Percentiles rank a stretch among this genome's conserved stretches.
These are phyloP conservation scores for Globisporangium megalacanthum DNA, from an alignment of 352 stramenopile species.

Conservation along the genomic window DNA sequence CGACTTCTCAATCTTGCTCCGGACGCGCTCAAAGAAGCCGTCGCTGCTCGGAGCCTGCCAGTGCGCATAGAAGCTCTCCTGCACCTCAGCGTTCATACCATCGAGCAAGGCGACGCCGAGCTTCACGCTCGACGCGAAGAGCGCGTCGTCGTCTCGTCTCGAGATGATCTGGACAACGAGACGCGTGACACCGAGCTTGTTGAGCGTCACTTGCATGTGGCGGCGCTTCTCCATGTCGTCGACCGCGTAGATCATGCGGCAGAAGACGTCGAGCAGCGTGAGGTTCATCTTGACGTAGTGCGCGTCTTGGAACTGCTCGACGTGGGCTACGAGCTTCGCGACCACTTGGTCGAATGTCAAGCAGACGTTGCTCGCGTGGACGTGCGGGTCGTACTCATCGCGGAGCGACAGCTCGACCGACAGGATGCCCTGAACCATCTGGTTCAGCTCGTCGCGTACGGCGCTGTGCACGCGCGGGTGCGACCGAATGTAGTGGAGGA, in stretches of 20 bases:
- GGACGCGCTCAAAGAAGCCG: slow-evolving; percentile 49
- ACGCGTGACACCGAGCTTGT: slow-evolving; percentile 50
- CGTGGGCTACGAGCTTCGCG: slow-evolving; percentile 50
- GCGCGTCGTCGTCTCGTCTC: slow-evolving; percentile 38
- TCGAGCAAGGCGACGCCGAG: slow-evolving; percentile 63
- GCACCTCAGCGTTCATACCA: slow-evolving; percentile 73
- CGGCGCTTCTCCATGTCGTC: slow-evolving; percentile 43
- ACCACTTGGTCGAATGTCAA: slow-evolving; percentile 69
- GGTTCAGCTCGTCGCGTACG: slow-evolving; percentile 65
- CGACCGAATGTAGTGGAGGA: slow-evolving; percentile 32
- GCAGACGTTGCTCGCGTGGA: slow-evolving; percentile 32
- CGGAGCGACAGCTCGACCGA: slow-evolving; percentile 37
- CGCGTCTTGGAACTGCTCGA: slow-evolving; percentile 44
- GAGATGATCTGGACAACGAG: slow-evolving; percentile 64
- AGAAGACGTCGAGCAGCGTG: slow-evolving; percentile 67
- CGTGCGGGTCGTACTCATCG: slow-evolving; percentile 39
- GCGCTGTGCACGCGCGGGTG: slow-evolving; percentile 34
- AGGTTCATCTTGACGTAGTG: slow-evolving; percentile 65
- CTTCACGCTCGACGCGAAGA: slow-evolving; percentile 55
- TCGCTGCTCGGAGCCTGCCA: slow-evolving; percentile 28
- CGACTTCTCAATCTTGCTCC: slow-evolving; percentile 40
- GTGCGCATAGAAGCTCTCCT: slow-evolving; percentile 57
- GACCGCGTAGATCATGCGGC: slow-evolving; percentile 62
- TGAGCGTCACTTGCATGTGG: slow-evolving; percentile 64
- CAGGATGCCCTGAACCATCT: slow-evolving; percentile 68